phyloP scores from a whole-genome alignment of 441 rosid genomes.

The Euphorbia corollata region DNA sequence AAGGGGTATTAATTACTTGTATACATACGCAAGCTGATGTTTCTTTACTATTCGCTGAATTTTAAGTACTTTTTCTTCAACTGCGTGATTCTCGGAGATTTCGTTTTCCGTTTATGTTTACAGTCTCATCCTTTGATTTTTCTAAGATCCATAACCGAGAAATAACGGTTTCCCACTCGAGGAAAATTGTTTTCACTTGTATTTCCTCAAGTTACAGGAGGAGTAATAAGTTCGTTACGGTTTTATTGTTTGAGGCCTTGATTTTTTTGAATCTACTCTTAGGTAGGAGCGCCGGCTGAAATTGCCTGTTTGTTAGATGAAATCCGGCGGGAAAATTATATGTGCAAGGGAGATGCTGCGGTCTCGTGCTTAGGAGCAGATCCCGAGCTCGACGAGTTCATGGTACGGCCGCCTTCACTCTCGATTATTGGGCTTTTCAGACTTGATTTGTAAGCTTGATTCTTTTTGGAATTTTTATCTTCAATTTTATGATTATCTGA shows the following conservation, averaged over 20 bases:
- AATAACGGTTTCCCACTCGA: background rate
- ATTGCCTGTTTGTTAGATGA: slow-evolving; percentile 59
- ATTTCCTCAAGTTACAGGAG: too few relatives aligned
- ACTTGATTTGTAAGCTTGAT: background rate
- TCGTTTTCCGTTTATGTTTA: background rate
- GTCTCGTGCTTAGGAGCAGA: slow-evolving; percentile 53
- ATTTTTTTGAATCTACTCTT: background rate
- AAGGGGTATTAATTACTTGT: background rate
- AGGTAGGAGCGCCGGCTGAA: slow-evolving; percentile 96
- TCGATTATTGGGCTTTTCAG: background rate
- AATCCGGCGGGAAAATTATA: slow-evolving; percentile 47
- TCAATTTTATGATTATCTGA: background rate
- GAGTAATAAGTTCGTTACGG: too few relatives aligned
- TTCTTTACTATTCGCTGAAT: background rate
- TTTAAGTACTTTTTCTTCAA: background rate
- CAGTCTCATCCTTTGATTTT: background rate
- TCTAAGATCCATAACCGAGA: background rate
- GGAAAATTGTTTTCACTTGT: background rate
- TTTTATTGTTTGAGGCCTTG: background rate
- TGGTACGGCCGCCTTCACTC: slow-evolving; percentile 25
- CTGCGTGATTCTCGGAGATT: background rate
- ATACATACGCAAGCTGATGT: background rate
- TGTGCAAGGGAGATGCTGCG: slow-evolving; percentile 18
- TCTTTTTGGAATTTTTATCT: background rate
- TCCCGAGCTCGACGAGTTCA: slow-evolving; percentile 88